These are phyloP conservation scores for Fusarium lateritium DNA, from an alignment of 2,329 filamentous ascomycete genomes.

Conservation along the genomic window DNA sequence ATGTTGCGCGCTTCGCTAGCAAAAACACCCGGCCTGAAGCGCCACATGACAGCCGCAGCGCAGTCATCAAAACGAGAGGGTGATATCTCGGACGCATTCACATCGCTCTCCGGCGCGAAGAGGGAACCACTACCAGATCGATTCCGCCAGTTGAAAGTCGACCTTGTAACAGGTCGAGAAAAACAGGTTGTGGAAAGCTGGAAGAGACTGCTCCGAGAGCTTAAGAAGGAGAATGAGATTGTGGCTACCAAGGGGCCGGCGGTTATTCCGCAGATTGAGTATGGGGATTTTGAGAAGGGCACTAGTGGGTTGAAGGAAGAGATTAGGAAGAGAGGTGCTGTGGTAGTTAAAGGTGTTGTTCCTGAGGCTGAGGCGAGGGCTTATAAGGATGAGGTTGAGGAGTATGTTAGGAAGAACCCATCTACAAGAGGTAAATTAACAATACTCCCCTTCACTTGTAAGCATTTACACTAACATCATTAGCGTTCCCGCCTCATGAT, in stretches of 20 bases:
- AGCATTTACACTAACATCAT: background rate
- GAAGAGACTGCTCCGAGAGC: conserved; percentile 61
- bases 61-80: conserved; percentile 66
- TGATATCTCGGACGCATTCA: conserved; percentile 74
- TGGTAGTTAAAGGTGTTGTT: conserved; percentile 76
- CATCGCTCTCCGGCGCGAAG: conserved; percentile 67
- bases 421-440: conserved; percentile 64
- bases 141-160: conserved; percentile 70
- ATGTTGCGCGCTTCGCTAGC: conserved; percentile 45
- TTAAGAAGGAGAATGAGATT: conserved; percentile 63
- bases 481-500: conserved; percentile 75
- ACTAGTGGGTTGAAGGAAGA: conserved; percentile 59
- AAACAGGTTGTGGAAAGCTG: conserved; percentile 63
- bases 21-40: conserved; percentile 31
- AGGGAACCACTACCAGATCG: conserved; percentile 66
- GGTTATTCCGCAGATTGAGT: conserved; percentile 69
- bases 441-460: background rate
- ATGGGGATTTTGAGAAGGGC: conserved; percentile 59
- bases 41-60: conserved; percentile 35
- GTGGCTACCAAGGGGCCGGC: conserved; percentile 62
- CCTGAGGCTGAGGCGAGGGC: conserved; percentile 72
- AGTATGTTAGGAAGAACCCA: conserved; percentile 76
- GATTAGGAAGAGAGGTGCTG: conserved; percentile 72
- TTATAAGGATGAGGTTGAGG: conserved; percentile 75
- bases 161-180: conserved; percentile 66